phyloP scores from a whole-genome alignment of 805 yeast genomes.

The Candida maltosa region DNA sequence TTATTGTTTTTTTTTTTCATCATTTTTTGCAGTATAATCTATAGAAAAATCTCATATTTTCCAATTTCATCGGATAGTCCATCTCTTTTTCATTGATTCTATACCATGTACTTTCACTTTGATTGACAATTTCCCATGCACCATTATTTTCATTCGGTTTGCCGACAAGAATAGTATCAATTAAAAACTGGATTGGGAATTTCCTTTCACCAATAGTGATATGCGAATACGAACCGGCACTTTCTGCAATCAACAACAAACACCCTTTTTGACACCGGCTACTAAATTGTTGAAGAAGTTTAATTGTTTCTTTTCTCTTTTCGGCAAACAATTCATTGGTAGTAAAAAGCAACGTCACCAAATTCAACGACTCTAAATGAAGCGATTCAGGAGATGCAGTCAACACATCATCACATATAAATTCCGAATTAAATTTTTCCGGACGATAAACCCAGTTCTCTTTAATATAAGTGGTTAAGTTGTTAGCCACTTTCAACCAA shows the following conservation, averaged over 20 bases:
- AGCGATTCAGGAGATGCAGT: constrained; percentile 10
- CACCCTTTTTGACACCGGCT: constrained; percentile 53
- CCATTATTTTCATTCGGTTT: constrained; percentile 39
- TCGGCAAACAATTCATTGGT: constrained; percentile 82
- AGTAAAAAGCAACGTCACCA: constrained; percentile 76
- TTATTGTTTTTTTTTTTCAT: constrained; percentile 2
- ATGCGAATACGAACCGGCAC: constrained; percentile 88
- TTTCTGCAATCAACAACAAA: constrained; percentile 67
- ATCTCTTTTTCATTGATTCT: constrained; percentile 49
- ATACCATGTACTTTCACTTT: constrained; percentile 81
- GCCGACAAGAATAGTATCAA: constrained; percentile 70
- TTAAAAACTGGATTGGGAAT: constrained; percentile 78
- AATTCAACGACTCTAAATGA: constrained; percentile 23
- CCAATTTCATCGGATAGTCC: constrained; percentile 64
- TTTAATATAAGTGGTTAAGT: constrained; percentile 42
- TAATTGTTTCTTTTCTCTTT: constrained; percentile 57
- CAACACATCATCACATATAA: constrained; percentile 30
- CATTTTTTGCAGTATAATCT: constrained; percentile 64
- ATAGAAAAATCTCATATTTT: constrained; percentile 84
- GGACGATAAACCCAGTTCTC: constrained; percentile 50
- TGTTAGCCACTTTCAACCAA: constrained; percentile 57
- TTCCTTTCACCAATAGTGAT: constrained; percentile 70
- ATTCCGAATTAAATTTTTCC: constrained; percentile 24
- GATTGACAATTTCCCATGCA: constrained; percentile 62
- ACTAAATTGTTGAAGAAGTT: constrained; percentile 53